These are phyloP conservation scores for Spergularia azorica DNA, from an alignment of 179 eudicot genomes.

Conservation along the genomic window DNA sequence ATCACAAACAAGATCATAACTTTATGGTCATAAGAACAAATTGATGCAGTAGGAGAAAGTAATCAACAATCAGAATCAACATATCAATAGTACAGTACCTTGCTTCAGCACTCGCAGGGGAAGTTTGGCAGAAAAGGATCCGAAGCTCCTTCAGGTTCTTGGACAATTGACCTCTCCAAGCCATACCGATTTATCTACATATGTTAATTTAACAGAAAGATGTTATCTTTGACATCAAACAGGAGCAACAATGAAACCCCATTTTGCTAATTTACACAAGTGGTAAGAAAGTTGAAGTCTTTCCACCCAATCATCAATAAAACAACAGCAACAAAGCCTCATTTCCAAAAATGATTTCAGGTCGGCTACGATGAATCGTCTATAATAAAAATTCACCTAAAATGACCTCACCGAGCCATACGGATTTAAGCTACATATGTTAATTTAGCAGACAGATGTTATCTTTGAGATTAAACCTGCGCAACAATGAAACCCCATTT, in stretches of 20 bases:
- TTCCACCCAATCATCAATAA: background rate
- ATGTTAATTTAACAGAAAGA: background rate
- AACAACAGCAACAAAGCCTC: no score
- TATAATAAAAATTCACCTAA: no score
- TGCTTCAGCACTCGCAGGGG: slow-evolving; percentile 79
- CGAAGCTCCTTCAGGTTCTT: slow-evolving; percentile 84
- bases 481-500: background rate
- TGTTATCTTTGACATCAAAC: background rate
- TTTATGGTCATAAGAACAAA: background rate
- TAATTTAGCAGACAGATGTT: background rate
- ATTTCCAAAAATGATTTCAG: no score
- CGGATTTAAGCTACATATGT: slow-evolving; percentile 14
- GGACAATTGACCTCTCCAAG: slow-evolving; percentile 71
- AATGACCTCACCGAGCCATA: slow-evolving; percentile 76
- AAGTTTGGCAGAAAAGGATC: slow-evolving; percentile 70
- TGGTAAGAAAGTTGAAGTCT: background rate
- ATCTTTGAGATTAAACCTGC: no score
- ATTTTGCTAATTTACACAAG: background rate
- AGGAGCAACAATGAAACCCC: background rate
- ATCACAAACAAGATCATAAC: background rate
- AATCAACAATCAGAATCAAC: slow-evolving; percentile 5
- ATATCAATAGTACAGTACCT: slow-evolving; percentile 44
- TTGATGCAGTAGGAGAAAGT: background rate
- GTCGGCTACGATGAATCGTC: no score
- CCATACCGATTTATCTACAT: slow-evolving; percentile 44